Evolutionary conservation across 2,329 filamentous ascomycete genomes (phyloP).

Genomic region (Xylariaceae sp.): DNA sequence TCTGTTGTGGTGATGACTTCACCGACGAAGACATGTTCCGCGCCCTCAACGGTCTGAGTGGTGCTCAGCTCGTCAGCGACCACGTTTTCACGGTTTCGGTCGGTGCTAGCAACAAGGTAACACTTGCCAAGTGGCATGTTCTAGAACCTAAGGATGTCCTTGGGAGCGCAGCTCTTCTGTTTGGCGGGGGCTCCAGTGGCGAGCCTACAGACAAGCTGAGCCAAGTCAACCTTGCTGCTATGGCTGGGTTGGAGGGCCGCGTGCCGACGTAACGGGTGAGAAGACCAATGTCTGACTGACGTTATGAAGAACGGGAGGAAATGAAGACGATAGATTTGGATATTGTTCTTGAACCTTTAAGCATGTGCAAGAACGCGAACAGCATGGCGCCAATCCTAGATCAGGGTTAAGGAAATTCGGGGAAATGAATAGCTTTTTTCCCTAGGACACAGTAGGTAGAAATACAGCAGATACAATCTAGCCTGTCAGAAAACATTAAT

Average conservation of each 20-base stretch:
- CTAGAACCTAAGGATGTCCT: conserved; percentile 90
- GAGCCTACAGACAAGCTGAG: conserved; percentile 51
- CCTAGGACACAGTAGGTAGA: too few species aligned
- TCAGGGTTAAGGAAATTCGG: too few species aligned
- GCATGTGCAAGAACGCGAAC: too few species aligned
- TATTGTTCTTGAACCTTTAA: too few species aligned
- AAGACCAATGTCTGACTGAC: neutral
- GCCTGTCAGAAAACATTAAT: too few species aligned
- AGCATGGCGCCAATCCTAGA: too few species aligned
- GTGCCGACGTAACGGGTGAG: conserved; percentile 46
- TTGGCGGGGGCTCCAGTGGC: conserved; percentile 50
- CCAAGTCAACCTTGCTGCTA: conserved; percentile 62
- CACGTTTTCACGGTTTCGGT: conserved; percentile 91
- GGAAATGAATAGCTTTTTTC: too few species aligned
- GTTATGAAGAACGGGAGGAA: neutral
- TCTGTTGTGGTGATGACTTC: conserved; percentile 94
- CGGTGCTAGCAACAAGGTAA: conserved; percentile 90
- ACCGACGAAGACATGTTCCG: conserved; percentile 98
- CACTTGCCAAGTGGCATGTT: conserved; percentile 87
- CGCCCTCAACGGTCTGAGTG: conserved; percentile 68
- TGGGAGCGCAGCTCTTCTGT: conserved; percentile 65
- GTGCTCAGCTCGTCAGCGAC: conserved; percentile 61
- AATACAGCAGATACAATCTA: too few species aligned
- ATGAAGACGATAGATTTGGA: neutral
- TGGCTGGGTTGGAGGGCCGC: conserved; percentile 60